Evolutionary conservation across 805 yeast species (phyloP).

Genomic region (Blastobotrys mokoenaii): DNA sequence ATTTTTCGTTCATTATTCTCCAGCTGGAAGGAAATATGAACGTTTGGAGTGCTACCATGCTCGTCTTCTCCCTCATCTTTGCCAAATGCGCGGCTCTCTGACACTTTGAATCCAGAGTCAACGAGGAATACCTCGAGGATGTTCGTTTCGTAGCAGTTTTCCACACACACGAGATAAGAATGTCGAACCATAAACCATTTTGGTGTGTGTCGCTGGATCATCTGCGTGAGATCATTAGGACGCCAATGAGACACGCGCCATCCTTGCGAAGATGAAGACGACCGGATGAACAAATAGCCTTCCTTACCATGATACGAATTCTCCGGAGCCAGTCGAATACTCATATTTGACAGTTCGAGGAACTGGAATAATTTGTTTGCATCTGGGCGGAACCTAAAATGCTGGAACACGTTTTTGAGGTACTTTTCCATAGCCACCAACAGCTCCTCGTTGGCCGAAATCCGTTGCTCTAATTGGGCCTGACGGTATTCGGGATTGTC

Average conservation of each 20-base stretch:
- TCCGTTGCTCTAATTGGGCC: not conserved
- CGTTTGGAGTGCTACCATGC: slow-evolving; percentile 13
- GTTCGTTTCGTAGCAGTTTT: slow-evolving; percentile 76
- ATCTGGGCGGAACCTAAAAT: slow-evolving; percentile 65
- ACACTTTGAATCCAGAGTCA: slow-evolving; percentile 63
- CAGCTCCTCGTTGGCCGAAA: not conserved
- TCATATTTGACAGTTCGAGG: slow-evolving; percentile 82
- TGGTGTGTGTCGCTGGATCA: slow-evolving; percentile 83
- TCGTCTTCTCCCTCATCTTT: slow-evolving; percentile 16
- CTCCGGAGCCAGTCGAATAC: slow-evolving; percentile 76
- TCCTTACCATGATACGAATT: slow-evolving; percentile 79
- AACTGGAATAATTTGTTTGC: slow-evolving; percentile 78
- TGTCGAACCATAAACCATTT: slow-evolving; percentile 89
- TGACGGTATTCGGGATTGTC: slow-evolving; percentile 1
- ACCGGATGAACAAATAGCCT: slow-evolving; percentile 71
- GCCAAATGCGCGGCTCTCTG: slow-evolving; percentile 27
- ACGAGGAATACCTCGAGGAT: slow-evolving; percentile 87
- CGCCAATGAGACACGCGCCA: slow-evolving; percentile 92
- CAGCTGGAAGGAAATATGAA: slow-evolving; percentile 21
- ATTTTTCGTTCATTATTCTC: slow-evolving; percentile 36
- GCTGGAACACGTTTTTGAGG: slow-evolving; percentile 49
- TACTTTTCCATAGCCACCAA: slow-evolving; percentile 48
- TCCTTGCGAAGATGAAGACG: slow-evolving; percentile 82
- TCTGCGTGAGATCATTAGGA: slow-evolving; percentile 68
- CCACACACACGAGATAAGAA: slow-evolving; percentile 77